Evolutionary conservation across 108 stramenopile genomes (phyloP), one percentile per base, ranked within the genome.

Genomic region (Conticribra guillardii): DNA sequence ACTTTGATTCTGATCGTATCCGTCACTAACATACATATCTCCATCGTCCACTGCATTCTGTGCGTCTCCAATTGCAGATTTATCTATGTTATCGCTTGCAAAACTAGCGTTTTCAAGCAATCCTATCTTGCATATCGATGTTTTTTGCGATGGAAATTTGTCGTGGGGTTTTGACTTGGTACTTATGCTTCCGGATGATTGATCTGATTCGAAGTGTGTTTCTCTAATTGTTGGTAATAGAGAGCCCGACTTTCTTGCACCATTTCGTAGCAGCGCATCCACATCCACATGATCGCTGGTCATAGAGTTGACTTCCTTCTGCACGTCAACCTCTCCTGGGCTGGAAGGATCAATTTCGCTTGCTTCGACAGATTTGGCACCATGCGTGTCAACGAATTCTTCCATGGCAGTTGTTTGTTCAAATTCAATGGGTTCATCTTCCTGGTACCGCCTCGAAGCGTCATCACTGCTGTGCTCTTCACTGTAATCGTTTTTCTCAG

Each of bases 221-320:
- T 51, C 16, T 47, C 55, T 46, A 54, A 67, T 28, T 28, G 37
- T 14, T 46, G 30, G 26, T 54, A 51, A 1, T 41, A 11, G 37
- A 9, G 37, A 41, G 5, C 8, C 11, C 8, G 37, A 9, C 11
- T 5, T 41, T 11, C 5, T 41, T 11, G 37, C 8, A 11, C 37
- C 37, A 41, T 41, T 5, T 41, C 37, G 37, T 46, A 67, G 54
- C 34, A 56, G 54, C 14, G 54, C 66, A 33, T 54, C 54, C 2
- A 67, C 54, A 28, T 67, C 66, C 2, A 67, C 66, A 22, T 67
- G 66, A 46, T 67, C 66, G 50, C 54, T 67, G 4, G 14, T 26
- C 15, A 56, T 16, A 18, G 66, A 67, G 26, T 67, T 46, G 0
- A 24, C 23, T 31, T 55, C 66, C 7, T 65, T 30, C 14, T 15